Evolutionary conservation across 1,284 basidiomycete genomes (phyloP).

Genomic region (Cryptococcus wingfieldii): DNA sequence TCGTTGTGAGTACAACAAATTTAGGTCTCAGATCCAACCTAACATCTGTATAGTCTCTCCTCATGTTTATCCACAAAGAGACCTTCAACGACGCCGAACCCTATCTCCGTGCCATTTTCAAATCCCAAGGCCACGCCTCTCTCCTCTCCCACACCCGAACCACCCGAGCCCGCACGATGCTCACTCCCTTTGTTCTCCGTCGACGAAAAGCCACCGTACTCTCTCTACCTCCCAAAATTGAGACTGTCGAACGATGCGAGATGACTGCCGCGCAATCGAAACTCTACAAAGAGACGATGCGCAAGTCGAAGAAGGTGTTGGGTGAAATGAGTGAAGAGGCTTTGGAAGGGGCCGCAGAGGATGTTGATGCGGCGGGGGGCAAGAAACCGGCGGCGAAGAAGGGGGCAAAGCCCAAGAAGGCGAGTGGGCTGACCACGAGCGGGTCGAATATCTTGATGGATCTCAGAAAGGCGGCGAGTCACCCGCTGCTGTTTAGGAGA

Average conservation of each 20-base stretch:
- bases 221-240: constrained; percentile 83
- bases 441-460: constrained; percentile 82
- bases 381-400: constrained; percentile 61
- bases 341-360: constrained; percentile 35
- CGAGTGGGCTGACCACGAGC: constrained; percentile 18
- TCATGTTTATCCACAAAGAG: constrained; percentile 95
- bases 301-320: constrained; percentile 66
- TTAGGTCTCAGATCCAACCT: background rate
- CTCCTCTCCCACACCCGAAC: constrained; percentile 85
- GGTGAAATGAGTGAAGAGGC: constrained; percentile 66
- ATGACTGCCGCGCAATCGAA: constrained; percentile 79
- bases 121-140: constrained; percentile 72
- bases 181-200: constrained; percentile 96
- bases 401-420: constrained; percentile 62
- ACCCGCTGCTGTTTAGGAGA: constrained; percentile 90
- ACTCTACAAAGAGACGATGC: constrained; percentile 80
- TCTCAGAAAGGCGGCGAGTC: constrained; percentile 87
- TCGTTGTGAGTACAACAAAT: constrained; percentile 65
- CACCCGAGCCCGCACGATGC: constrained; percentile 95
- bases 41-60: constrained; percentile 66
- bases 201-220: constrained; percentile 92
- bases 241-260: constrained; percentile 88
- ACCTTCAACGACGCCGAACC: constrained; percentile 74
- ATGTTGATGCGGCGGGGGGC: constrained; percentile 29
- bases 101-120: constrained; percentile 90